Conservation (phyloP, 2,329 filamentous ascomycete genomes). For the Calonectria naviculata region DNA sequence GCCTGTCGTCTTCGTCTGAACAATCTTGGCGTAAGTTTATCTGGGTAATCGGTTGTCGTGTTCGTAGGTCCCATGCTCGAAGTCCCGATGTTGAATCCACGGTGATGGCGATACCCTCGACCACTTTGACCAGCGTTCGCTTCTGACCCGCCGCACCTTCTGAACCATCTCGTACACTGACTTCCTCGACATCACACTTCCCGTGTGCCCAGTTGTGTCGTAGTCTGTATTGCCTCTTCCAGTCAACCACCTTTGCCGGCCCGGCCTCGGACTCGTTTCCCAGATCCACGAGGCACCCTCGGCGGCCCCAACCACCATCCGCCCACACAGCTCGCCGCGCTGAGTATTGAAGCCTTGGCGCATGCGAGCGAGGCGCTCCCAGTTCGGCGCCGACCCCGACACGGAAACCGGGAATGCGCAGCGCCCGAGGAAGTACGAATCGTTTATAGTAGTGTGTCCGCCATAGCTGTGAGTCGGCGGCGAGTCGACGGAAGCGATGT, state of each 20-base stretch:
- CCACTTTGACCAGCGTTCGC: slow-evolving; percentile 81
- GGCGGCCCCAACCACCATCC: slow-evolving; percentile 51
- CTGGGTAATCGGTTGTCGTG: slow-evolving; percentile 68
- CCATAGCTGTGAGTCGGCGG: slow-evolving; percentile 90
- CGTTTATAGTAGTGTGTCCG: slow-evolving; percentile 87
- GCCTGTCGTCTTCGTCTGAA: slow-evolving; percentile 44
- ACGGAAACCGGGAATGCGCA: slow-evolving; percentile 76
- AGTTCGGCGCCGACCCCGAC: slow-evolving; percentile 42
- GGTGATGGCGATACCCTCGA: slow-evolving; percentile 81
- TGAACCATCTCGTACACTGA: slow-evolving; percentile 65
- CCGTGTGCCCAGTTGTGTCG: slow-evolving; percentile 92
- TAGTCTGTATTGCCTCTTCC: slow-evolving; percentile 90
- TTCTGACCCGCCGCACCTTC: slow-evolving; percentile 46
- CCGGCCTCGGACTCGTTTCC: slow-evolving; percentile 48
- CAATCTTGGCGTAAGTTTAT: slow-evolving; percentile 44
- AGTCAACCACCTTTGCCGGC: slow-evolving; percentile 65
- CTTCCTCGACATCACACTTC: slow-evolving; percentile 82
- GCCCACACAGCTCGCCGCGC: slow-evolving; percentile 57
- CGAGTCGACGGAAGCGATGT: slow-evolving; percentile 76
- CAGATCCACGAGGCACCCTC: slow-evolving; percentile 62
- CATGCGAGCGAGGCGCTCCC: slow-evolving; percentile 21
- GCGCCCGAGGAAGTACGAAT: slow-evolving; percentile 85
- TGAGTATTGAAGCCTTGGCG: slow-evolving; percentile 56
- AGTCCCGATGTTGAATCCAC: slow-evolving; percentile 77
- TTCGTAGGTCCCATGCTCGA: slow-evolving; percentile 81